Base-by-base conservation (phyloP, 2,329 filamentous ascomycete species). In the Ceratocystiopsis sp. region DNA sequence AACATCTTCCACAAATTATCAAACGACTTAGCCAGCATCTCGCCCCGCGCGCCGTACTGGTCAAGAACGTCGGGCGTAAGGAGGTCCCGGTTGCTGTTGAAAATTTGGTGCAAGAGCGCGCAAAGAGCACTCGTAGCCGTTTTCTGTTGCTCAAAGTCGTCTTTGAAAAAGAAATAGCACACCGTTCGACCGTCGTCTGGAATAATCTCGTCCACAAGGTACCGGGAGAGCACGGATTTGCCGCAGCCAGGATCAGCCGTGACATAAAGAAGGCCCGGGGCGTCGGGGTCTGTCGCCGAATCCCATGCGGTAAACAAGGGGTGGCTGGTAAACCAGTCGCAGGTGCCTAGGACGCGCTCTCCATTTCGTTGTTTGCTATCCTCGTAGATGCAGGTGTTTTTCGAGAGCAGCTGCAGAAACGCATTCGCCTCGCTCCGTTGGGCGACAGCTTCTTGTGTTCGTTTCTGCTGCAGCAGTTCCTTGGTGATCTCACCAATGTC, bases 111-210 rank as follows among this genome's bases (percentile, higher is more conserved):
- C 15, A 48, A 12, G 25, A 48, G 37, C 36, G 40, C 38, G 16
- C 35, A 33, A 7, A 45, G 33, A 2, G 46, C 41, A 19, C n/a
- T 36, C 3, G 1, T 35, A 1, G 39, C 36, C 2, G 17, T 40
- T 8, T 11, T 40, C 39, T 45, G 46, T 16, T 40, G 38, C 1
- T 35, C 38, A 16, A 47, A 45, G 19, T 45, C 46, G 34, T 45
- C 43, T 9, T 47, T 47, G 39, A 47, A 47, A 29, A 47, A 48
- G 16, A 45, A 48, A 16, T 45, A 48, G 19, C 46, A 48, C 14
- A 35, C 17, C 6, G 13, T 15, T 15, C 15, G 13, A 6, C 11
- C 4, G 33, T 15, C 33, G 12, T 15, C 33, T 8, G 33, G 12
- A 13, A 34, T 8, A 7, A 34, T 15, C 12, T 15, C 12, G 15